Base-by-base conservation (phyloP, 139 green algal genomes). In the Chlorella vulgaris region DNA sequence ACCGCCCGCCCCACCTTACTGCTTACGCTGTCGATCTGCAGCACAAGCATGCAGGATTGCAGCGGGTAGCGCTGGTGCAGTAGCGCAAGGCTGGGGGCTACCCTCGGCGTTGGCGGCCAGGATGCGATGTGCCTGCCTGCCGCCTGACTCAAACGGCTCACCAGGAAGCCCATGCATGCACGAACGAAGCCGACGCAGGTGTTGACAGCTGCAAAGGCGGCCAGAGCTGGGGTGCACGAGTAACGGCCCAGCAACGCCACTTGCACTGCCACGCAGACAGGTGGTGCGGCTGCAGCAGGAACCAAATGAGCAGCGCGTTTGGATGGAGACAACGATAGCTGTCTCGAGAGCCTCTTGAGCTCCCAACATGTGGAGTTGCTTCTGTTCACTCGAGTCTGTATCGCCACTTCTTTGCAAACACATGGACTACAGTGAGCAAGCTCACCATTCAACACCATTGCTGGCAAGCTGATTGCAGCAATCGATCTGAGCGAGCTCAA, bases 81-180 rank as follows among this genome's bases (percentile, higher is more conserved):
- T n/a, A n/a, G n/a, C n/a, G n/a, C n/a, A n/a, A n/a, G n/a, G n/a
- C n/a, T n/a, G n/a, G n/a, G n/a, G n/a, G n/a, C n/a, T n/a, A n/a
- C n/a, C n/a, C n/a, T n/a, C n/a, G n/a, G n/a, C n/a, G n/a, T n/a
- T n/a, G n/a, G n/a, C n/a, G n/a, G n/a, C n/a, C n/a, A n/a, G n/a
- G n/a, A n/a, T n/a, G n/a, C n/a, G n/a, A n/a, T n/a, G n/a, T n/a
- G n/a, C n/a, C n/a, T n/a, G n/a, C n/a, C n/a, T n/a, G n/a, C n/a
- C n/a, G n/a, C n/a, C n/a, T n/a, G n/a, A n/a, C n/a, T n/a, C n/a
- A n/a, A n/a, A n/a, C n/a, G 47, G 47, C 60, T 31, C 28, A 90
- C 83, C 55, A 93, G 83, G 50, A 94, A 93, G 70, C 94, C 94
- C 80, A 90, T 93, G 15, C 93, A 58, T 22, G 85, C 75, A 7